Base-by-base conservation (phyloP, 2,329 filamentous ascomycete species). In the Gaeumannomyces tritici region DNA sequence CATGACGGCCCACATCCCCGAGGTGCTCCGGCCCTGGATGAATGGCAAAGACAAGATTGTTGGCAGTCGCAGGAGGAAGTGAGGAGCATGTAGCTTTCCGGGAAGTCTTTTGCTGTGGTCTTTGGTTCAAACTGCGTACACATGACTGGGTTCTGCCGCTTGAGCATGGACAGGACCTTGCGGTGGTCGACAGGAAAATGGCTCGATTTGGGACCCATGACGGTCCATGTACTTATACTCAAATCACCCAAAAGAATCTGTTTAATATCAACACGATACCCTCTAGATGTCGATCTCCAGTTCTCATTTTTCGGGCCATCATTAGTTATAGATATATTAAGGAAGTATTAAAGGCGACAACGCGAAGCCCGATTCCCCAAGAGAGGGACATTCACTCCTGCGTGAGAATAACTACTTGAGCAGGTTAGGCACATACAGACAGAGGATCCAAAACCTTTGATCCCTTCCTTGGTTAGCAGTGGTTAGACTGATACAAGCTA, bases 21-120 rank as follows among this genome's bases (percentile, higher is more conserved):
- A 91, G 74, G 89, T 89, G 24, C 74, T 99, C 72, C 81, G 88
- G 70, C 85, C 85, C 27, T 98, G 88, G 82, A 96, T 99, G 93
- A 89, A 88, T 63, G 89, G 89, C 0, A 78, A 83, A 71, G 83
- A 89, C 60, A 81, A 77, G 67, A 90, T 95, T 71, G 82, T 79
- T 66, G 73, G 68, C 70, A 74, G 71, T 68, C 64, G 66, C 28
- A 51, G 28, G 11, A 26, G 27, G 35, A 59, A 57, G 42, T 62
- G 33, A 57, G 8, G 28, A 33, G 42, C 2, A n/a, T 9, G 42
- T 5, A 29, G 28, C 12, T 26, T 6, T 29, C 15, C 11, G 21
- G 6, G 8, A 24, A 51, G 18, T n/a, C 1, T 9, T 11, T 11
- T 4, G 11, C 7, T 21, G 8, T 11, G n/a, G n/a, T 51, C 24